Evolutionary conservation across 225 moss, liverwort and hornwort species (phyloP), one percentile per base, ranked within the genome.

Genomic region (Lunularia cruciata): DNA sequence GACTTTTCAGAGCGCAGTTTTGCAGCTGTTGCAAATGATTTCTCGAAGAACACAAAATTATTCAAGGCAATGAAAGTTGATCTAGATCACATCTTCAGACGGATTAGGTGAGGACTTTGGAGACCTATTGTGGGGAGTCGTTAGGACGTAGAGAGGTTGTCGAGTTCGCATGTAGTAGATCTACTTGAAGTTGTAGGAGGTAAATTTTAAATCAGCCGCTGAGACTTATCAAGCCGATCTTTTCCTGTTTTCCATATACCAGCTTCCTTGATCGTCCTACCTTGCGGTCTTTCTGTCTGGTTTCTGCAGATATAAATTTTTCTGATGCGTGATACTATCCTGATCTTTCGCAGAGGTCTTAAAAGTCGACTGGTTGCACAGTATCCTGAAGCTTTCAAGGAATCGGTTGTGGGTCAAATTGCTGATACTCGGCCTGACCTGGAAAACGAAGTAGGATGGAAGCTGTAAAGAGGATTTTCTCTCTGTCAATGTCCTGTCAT

Each of bases 1-100:
- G 95, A 96, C 61, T 96, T 90, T 70, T 96, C 95, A 53, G 92
- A 95, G 43, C 85, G 92, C 35, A 95, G 95, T 76, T 92, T 86
- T 62, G 72, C 81, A 40, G 95, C 92, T 32, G 95, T 95, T 8
- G 85, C 88, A 5, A 88, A 86, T 47, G 92, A 92, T 61, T 95
- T 92, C 64, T 90, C 95, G 35, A 92, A 81, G 23, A 95, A 92
- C 74, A 92, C 92, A 10, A 86, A 85, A 42, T 73, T 95, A 20
- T 76, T 95, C 43, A 89, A 86, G 60, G 67, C 88, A 54, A 88
- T 95, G 88, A 95, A 90, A 63, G 73, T 59, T 6, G 95, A 95
- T 67, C 70, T 95, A 45, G 92, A 96, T 57, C 85, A 90, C 42
- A 86, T 92, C 30, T 96, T 96, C 78, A 72, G 80, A 6, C 88